These are phyloP conservation scores for Raphidocelis subcapitata DNA, from an alignment of 139 green algal genomes.

Conservation along the genomic window DNA sequence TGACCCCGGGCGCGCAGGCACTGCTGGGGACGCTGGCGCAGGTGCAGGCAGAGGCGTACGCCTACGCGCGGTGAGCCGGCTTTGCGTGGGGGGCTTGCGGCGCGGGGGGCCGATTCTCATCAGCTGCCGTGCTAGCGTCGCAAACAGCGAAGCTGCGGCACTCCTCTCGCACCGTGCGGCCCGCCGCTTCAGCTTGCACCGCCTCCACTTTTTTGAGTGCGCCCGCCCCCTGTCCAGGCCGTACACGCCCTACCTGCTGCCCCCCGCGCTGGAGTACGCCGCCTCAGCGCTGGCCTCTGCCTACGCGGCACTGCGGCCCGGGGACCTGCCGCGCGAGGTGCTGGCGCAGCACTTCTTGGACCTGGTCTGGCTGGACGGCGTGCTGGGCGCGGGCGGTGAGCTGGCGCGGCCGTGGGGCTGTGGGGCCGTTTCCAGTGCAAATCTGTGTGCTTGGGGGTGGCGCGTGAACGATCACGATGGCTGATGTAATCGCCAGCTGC, in stretches of 20 bases:
- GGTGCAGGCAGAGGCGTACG: constrained; percentile 24
- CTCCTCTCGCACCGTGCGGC: too few species aligned
- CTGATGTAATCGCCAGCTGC: too few species aligned
- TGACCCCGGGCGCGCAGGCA: neutral
- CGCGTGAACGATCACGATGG: too few species aligned
- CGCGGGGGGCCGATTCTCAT: neutral
- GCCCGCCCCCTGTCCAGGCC: constrained; percentile 3
- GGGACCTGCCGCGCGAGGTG: constrained; percentile 5
- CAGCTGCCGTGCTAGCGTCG: too few species aligned
- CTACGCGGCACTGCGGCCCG: neutral
- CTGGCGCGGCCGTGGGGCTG: too few species aligned
- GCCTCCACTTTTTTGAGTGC: too few species aligned
- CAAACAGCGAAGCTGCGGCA: too few species aligned
- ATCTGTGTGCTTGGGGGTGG: too few species aligned
- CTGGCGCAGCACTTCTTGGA: constrained; percentile 32
- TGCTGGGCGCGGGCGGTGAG: constrained; percentile 17
- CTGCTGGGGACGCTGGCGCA: constrained; percentile 13
- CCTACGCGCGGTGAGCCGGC: constrained; percentile 15
- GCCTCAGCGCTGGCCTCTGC: neutral
- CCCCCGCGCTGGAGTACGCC: constrained; percentile 5
- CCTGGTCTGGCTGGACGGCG: constrained; percentile 20
- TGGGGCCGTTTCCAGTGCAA: too few species aligned
- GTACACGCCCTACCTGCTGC: constrained; percentile 9
- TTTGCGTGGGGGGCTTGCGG: too few species aligned
- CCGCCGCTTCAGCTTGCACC: too few species aligned